Evolutionary conservation across 257 asterid genomes (phyloP).

Genomic region (Solanum bukasovii): DNA sequence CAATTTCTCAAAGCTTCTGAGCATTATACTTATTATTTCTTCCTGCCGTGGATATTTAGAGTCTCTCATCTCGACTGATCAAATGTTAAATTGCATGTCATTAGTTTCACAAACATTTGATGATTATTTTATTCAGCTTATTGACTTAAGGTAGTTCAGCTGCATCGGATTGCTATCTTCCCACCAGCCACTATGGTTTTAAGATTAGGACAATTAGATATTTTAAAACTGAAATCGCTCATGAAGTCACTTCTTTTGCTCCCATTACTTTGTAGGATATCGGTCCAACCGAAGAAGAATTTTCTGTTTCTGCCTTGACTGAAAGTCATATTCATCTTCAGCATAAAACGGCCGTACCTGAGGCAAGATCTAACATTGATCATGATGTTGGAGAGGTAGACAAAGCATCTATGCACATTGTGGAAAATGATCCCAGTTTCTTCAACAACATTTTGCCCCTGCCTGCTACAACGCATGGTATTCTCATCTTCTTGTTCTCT

Average conservation of each 20-base stretch:
- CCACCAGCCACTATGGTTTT: neutral
- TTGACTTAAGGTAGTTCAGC: neutral
- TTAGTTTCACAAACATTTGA: neutral
- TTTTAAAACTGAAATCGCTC: neutral
- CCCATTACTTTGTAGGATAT: constrained; percentile 41
- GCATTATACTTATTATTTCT: neutral
- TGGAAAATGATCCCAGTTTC: constrained; percentile 28
- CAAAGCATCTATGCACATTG: constrained; percentile 15
- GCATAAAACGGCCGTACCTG: constrained; percentile 25
- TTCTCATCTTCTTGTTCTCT: constrained; percentile 18
- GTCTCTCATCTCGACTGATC: neutral
- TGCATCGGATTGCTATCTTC: neutral
- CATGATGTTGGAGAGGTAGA: constrained; percentile 30
- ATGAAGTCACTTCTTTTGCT: constrained; percentile 2
- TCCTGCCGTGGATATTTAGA: neutral
- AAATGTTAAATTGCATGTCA: neutral
- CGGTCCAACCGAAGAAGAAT: constrained; percentile 24
- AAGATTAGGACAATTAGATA: neutral
- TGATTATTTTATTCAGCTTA: neutral
- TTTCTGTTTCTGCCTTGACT: constrained; percentile 20
- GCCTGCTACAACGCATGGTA: constrained; percentile 50
- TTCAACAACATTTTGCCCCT: constrained; percentile 35
- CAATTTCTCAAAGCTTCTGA: neutral
- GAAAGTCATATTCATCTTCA: constrained; percentile 32
- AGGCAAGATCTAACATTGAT: constrained; percentile 25